phyloP scores from a whole-genome alignment of 352 stramenopile genomes.

The Synura sp. region DNA sequence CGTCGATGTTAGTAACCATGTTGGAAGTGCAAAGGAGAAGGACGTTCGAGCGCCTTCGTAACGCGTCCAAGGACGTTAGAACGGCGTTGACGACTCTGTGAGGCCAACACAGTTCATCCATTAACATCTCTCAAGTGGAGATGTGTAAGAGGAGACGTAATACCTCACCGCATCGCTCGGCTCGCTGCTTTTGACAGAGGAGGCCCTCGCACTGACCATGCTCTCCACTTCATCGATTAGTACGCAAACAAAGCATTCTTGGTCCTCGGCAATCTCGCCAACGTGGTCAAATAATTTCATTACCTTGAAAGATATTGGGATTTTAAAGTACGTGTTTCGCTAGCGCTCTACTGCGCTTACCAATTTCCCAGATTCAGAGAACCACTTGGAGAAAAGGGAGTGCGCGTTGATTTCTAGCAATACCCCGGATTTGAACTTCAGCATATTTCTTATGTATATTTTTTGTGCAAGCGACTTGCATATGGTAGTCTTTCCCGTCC shows the following conservation, averaged over 20 bases:
- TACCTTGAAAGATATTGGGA: neutral
- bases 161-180: constrained; percentile 79
- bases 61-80: constrained; percentile 64
- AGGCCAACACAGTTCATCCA: too few species aligned
- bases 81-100: constrained; percentile 80
- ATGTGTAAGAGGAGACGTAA: too few species aligned
- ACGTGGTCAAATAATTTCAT: constrained; percentile 85
- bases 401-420: constrained; percentile 86
- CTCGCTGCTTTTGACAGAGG: constrained; percentile 64
- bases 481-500: constrained; percentile 84
- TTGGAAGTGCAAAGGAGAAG: constrained; percentile 78
- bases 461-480: constrained; percentile 84
- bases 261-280: constrained; percentile 74
- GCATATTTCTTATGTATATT: constrained; percentile 71
- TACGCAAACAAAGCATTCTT: constrained; percentile 73
- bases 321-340: neutral
- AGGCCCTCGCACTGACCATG: constrained; percentile 65
- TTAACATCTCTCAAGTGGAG: too few species aligned
- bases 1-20: constrained; percentile 74
- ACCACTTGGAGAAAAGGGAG: constrained; percentile 82
- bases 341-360: constrained; percentile 57
- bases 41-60: constrained; percentile 68
- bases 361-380: constrained; percentile 85
- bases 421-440: constrained; percentile 62
- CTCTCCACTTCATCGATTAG: constrained; percentile 78